These are phyloP conservation scores for Abrus precatorius DNA, from an alignment of 306 rosid species.

Conservation along the genomic window DNA sequence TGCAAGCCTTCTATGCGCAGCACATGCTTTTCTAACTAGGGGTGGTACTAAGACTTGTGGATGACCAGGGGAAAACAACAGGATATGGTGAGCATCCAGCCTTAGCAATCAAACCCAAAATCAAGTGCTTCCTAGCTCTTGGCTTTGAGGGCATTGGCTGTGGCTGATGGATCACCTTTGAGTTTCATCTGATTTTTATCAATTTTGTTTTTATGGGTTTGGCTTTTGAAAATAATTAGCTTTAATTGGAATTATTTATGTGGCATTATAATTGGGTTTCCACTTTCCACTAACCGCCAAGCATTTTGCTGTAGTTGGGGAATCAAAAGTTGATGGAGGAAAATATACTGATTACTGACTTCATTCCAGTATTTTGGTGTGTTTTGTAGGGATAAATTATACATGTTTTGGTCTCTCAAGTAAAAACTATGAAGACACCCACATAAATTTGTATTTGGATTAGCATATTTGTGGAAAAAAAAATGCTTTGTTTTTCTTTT, in stretches of 20 bases:
- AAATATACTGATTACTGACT: not conserved
- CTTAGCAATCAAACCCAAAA: not conserved
- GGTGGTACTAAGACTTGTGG: not conserved
- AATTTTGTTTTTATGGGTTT: constrained; percentile 22
- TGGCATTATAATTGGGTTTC: constrained; percentile 12
- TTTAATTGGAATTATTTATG: not conserved
- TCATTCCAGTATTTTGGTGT: not conserved
- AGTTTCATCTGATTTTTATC: constrained; percentile 16
- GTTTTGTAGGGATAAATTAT: not conserved
- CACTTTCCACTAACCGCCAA: not conserved
- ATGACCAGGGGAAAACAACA: not conserved
- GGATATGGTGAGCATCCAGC: not conserved
- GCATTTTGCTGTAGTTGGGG: not conserved
- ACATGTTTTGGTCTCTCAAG: not conserved
- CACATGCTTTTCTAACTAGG: not conserved
- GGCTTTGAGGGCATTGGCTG: not conserved
- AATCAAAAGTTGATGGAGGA: not conserved
- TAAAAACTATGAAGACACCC: not conserved
- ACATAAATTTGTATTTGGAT: not conserved
- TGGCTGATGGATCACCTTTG: constrained; percentile 27
- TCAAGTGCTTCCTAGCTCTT: constrained; percentile 13
- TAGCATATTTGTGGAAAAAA: not conserved
- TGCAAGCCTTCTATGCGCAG: not conserved
- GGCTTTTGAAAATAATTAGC: constrained; percentile 9
- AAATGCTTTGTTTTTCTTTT: not conserved